Conservation (phyloP, 441 rosid species). For the Macaranga tanarius region DNA sequence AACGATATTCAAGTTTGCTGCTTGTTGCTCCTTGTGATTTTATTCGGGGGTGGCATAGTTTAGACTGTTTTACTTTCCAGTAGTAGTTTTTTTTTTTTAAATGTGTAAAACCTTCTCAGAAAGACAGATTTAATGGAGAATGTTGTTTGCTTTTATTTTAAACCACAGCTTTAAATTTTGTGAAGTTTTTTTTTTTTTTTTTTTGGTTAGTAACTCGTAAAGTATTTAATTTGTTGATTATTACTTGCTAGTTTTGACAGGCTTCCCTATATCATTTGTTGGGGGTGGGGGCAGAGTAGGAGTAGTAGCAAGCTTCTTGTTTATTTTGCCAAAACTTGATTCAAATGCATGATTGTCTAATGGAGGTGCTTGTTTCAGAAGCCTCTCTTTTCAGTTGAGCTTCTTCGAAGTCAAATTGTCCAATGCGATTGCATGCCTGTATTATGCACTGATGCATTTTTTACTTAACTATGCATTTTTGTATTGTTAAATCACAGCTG, state of each 20-base stretch:
- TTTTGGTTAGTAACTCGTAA: not conserved
- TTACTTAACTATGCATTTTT: slow-evolving; percentile 9
- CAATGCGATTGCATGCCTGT: slow-evolving; percentile 28
- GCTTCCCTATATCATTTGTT: slow-evolving; percentile 43
- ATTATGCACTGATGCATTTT: not conserved
- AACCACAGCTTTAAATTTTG: not conserved
- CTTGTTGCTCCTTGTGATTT: not conserved
- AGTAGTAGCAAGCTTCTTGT: slow-evolving; percentile 25
- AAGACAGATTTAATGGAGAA: slow-evolving; percentile 21
- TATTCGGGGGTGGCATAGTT: slow-evolving; percentile 1
- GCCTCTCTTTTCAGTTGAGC: slow-evolving; percentile 25
- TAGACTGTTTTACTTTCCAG: slow-evolving; percentile 9
- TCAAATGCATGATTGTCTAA: slow-evolving; percentile 18
- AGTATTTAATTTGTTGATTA: slow-evolving; percentile 22
- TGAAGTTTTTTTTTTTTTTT: slow-evolving; percentile 3
- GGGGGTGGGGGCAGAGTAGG: slow-evolving; percentile 33
- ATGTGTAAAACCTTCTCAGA: slow-evolving; percentile 29
- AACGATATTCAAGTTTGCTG: slow-evolving; percentile 17
- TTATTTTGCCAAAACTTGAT: slow-evolving; percentile 22
- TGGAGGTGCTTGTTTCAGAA: slow-evolving; percentile 33
- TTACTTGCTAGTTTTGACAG: slow-evolving; percentile 36
- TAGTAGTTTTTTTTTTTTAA: slow-evolving; percentile 23
- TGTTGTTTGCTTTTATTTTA: not conserved
- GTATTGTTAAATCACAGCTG: not conserved
- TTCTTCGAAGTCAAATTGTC: slow-evolving; percentile 22